Evolutionary conservation across 352 stramenopile species (phyloP), one percentile per base, ranked within the genome.

Genomic region (Phytophthora macrochlamydospora): DNA sequence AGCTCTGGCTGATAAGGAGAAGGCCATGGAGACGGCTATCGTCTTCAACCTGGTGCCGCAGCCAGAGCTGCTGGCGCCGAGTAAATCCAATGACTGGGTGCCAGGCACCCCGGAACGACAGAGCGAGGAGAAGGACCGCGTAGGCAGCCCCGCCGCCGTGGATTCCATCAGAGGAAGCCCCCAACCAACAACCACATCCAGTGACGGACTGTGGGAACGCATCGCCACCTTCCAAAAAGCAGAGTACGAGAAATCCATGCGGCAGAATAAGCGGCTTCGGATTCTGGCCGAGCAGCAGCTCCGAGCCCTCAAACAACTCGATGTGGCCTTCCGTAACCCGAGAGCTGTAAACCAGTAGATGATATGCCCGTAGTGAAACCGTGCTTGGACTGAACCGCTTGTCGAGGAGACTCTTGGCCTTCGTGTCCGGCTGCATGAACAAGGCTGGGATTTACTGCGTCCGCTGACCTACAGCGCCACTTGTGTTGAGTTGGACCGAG

Each of bases 221-320:
- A 78, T 80, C 24, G 69, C 69, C 2, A 45, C 49, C 14, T 68
- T 72, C 18, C 67, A 83, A 28, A 74, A 75, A 49, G 56, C 59
- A 3, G 60, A 74, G 46, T 67, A 74, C 2, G 51, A 61, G 6
- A 68, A 57, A 7, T 75, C 71, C n/a, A 58, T 67, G 55, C 51
- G 63, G 29, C 59, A 83, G 44, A 83, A 83, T 62, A 63, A 70
- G 60, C 58, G 66, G 1, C 62, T 83, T 7, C 64, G 72, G 2
- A 42, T 44, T 1, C 59, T 76, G 55, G 70, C 71, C 33, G 75
- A 83, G 62, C 55, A 68, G 58, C 71, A 83, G 54, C 65, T 83
- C 1, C 68, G 69, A 30, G 62, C 73, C 2, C 56, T 74, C 8
- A 76, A 78, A 45, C 44, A 70, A 40, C 69, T 80, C 29, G 71